Evolutionary conservation across 2,329 filamentous ascomycete genomes (phyloP), one percentile per base, ranked within the genome.

Genomic region (Fusarium tjaetaba): DNA sequence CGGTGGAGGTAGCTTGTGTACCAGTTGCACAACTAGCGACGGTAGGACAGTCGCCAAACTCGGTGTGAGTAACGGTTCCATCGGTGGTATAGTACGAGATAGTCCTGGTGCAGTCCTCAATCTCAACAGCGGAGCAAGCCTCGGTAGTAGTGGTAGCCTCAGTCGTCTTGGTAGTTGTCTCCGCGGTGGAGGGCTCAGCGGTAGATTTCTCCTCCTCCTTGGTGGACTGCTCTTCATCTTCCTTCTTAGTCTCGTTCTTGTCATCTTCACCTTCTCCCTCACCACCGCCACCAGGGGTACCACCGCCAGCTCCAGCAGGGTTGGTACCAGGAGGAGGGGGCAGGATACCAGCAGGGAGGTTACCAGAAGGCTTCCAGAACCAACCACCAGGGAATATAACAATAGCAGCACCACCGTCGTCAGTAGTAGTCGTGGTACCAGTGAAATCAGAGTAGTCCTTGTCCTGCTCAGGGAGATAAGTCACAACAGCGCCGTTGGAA

Each of bases 321-420:
- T 53, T 53, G 0, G 42, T n/a, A 3, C 36, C 36, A 16, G 49
- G 36, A 28, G 63, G 63, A 15, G 63, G 61, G 0, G 63, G 63
- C 1, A 65, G 22, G 1, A 32, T 49, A 13, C 63, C 61, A 10
- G 26, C 60, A 0, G 60, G 63, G 3, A 65, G 48, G 18, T 65
- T 66, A 9, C 60, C 63, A n/a, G 60, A 66, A 0, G 63, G 63
- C 28, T 65, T 65, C 63, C 63, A 65, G 34, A 65, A 65, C 63
- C 63, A 65, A 20, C 63, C 63, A 34, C 63, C 63, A 11, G 63
- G 59, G 63, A 65, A 65, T 4, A 65, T 39, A 1, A 65, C 48
- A 11, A 65, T 65, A n/a, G 60, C 63, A 2, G 63, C 63, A 18
- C 63, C 63, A 2, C 63, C 63, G 20, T 65, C 63, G 4, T 65